Conservation (phyloP, 176 grass and related monocot species). For the Oryza glumipatula region DNA sequence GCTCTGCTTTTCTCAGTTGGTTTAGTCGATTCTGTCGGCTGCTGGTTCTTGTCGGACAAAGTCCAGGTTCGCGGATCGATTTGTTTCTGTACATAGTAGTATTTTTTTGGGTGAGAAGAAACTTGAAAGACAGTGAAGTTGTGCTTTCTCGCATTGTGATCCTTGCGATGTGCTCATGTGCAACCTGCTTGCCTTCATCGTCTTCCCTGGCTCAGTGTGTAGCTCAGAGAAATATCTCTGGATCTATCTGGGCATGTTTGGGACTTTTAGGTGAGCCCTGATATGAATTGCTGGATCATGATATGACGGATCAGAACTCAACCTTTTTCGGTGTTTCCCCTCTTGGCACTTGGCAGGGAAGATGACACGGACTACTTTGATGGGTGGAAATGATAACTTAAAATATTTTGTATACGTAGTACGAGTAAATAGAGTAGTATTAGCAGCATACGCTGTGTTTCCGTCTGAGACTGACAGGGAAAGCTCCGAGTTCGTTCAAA, state of each 20-base stretch:
- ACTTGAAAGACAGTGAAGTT: not conserved
- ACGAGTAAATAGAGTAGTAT: not conserved
- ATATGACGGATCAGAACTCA: not conserved
- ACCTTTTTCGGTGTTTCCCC: not conserved
- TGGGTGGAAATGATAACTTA: not conserved
- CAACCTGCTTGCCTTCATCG: not conserved
- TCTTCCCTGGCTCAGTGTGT: not conserved
- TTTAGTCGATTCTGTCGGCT: not conserved
- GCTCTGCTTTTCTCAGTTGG: not conserved
- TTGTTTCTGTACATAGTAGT: slow-evolving; percentile 35
- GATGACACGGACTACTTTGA: not conserved
- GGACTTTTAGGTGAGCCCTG: not conserved
- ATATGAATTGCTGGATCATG: not conserved
- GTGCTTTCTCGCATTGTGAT: not conserved
- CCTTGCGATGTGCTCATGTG: not conserved
- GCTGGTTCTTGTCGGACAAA: not conserved
- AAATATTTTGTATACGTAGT: not conserved
- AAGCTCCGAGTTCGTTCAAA: not conserved
- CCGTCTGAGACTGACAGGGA: not conserved
- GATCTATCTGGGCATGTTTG: not conserved
- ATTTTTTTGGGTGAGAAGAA: slow-evolving; percentile 1
- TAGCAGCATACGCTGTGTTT: not conserved
- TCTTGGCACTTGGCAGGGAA: not conserved
- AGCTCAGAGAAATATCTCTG: not conserved
- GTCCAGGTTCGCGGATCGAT: not conserved